A percentile compares a stretch with the other conserved stretches of the same genome.
Conservation (phyloP, 2,329 filamentous ascomycete genomes). For the Apiospora marii region DNA sequence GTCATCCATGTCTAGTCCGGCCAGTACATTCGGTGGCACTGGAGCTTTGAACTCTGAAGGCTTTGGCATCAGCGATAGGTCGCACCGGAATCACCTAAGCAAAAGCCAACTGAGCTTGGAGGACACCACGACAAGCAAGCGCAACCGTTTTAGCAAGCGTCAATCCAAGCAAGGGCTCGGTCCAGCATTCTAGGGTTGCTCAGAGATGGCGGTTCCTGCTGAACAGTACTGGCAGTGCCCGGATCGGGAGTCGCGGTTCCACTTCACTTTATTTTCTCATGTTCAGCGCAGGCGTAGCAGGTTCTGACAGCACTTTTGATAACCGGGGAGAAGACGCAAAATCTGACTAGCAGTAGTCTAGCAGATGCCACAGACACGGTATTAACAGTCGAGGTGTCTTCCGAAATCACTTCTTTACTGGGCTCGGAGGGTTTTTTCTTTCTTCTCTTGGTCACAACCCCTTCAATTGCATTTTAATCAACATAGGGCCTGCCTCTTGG, state of each 20-base stretch:
- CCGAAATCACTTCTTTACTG: constrained; percentile 7
- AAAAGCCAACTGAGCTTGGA: constrained; percentile 66
- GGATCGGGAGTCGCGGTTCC: not conserved
- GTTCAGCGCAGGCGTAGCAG: constrained; percentile 28
- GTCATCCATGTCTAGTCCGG: constrained; percentile 77
- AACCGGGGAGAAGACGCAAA: not conserved
- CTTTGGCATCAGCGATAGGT: constrained; percentile 58
- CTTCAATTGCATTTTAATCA: constrained; percentile 11
- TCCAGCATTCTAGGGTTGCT: constrained; percentile 75
- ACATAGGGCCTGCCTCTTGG: not conserved
- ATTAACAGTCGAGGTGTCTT: not conserved
- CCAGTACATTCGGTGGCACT: constrained; percentile 72
- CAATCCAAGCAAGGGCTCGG: constrained; percentile 95
- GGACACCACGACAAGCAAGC: constrained; percentile 57
- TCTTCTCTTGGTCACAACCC: not conserved
- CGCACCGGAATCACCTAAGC: constrained; percentile 64
- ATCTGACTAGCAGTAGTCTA: constrained; percentile 21
- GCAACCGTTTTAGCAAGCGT: constrained; percentile 84
- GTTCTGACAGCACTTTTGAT: constrained; percentile 24
- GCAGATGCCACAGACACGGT: not conserved
- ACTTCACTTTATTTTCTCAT: constrained; percentile 22
- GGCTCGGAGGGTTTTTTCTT: not conserved
- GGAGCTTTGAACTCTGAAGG: constrained; percentile 59
- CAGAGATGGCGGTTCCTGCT: not conserved
- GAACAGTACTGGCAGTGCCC: constrained; percentile 15